Percentiles rank a stretch among this genome's conserved stretches.
Evolutionary conservation across 148 eudicot genomes (phyloP).

Genomic region (Amaranthus cruentus): DNA sequence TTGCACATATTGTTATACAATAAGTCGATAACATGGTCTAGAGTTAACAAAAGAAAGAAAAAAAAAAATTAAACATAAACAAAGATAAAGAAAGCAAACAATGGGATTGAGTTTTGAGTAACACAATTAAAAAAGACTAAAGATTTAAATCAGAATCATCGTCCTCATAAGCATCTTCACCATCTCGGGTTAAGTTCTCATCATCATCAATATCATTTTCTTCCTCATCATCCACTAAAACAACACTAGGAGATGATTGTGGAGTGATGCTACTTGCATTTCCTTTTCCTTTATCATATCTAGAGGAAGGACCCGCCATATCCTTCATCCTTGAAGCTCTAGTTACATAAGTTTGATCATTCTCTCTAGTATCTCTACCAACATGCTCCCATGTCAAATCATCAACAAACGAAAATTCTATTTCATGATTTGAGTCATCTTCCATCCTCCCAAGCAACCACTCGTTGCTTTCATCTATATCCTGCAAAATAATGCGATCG

Average conservation of each 20-base stretch:
- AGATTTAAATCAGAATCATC: neutral
- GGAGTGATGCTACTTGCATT: neutral
- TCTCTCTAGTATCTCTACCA: neutral
- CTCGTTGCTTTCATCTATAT: neutral
- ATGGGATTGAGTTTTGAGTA: too few species aligned
- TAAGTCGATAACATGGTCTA: too few species aligned
- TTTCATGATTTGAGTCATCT: neutral
- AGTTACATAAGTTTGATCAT: neutral
- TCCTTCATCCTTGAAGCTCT: neutral
- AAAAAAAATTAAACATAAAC: too few species aligned
- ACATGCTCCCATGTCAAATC: neutral
- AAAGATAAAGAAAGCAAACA: too few species aligned
- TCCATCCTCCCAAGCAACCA: slow-evolving; percentile 1
- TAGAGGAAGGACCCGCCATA: neutral
- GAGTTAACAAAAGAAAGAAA: too few species aligned
- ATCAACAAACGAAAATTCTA: neutral
- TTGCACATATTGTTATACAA: too few species aligned
- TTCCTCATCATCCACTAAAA: neutral
- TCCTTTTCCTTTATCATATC: neutral
- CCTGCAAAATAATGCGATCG: neutral
- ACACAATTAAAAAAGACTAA: too few species aligned
- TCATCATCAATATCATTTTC: neutral
- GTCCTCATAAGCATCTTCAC: neutral
- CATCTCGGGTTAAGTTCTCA: neutral
- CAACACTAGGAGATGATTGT: neutral